Conservation (phyloP, 1,139 yeast genomes). For the Candida freyschussii region DNA sequence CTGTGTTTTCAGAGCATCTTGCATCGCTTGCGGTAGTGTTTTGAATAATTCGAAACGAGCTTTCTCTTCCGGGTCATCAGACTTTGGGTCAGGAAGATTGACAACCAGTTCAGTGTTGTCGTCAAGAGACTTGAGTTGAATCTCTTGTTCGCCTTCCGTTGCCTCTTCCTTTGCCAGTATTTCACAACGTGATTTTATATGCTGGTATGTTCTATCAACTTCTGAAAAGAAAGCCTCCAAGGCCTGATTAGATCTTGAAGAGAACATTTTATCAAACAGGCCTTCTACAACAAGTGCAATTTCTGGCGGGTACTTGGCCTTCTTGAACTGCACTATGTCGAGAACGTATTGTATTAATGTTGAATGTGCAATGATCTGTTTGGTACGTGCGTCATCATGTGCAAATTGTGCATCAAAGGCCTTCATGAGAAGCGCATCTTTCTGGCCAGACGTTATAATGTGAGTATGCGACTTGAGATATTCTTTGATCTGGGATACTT, state of each 20-base stretch:
- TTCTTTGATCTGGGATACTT: slow-evolving; percentile 45
- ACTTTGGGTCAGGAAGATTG: slow-evolving; percentile 55
- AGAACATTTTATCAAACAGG: slow-evolving; percentile 62
- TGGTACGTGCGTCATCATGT: slow-evolving; percentile 48
- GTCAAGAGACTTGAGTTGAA: slow-evolving; percentile 85
- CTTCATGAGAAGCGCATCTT: slow-evolving; percentile 88
- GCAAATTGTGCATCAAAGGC: slow-evolving; percentile 82
- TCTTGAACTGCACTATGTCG: slow-evolving; percentile 50
- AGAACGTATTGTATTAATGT: slow-evolving; percentile 73
- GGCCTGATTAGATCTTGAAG: slow-evolving; percentile 52
- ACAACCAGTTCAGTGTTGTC: slow-evolving; percentile 75
- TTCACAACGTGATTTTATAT: slow-evolving; percentile 71
- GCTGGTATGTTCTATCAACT: slow-evolving; percentile 63
- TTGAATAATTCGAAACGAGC: slow-evolving; percentile 51
- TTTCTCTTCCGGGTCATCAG: slow-evolving; percentile 42
- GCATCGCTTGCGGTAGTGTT: slow-evolving; percentile 59
- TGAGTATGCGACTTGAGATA: slow-evolving; percentile 52
- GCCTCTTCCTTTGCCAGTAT: slow-evolving; percentile 46
- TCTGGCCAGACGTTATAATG: slow-evolving; percentile 77
- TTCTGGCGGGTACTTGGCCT: slow-evolving; percentile 30
- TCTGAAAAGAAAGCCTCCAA: slow-evolving; percentile 65
- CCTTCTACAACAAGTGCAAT: slow-evolving; percentile 56
- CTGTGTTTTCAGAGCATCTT: slow-evolving; percentile 67
- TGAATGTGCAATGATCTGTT: slow-evolving; percentile 72
- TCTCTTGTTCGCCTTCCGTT: slow-evolving; percentile 43